Conservation (phyloP, 192 early-diverging fungal genomes). For the Linnemannia zychae region DNA sequence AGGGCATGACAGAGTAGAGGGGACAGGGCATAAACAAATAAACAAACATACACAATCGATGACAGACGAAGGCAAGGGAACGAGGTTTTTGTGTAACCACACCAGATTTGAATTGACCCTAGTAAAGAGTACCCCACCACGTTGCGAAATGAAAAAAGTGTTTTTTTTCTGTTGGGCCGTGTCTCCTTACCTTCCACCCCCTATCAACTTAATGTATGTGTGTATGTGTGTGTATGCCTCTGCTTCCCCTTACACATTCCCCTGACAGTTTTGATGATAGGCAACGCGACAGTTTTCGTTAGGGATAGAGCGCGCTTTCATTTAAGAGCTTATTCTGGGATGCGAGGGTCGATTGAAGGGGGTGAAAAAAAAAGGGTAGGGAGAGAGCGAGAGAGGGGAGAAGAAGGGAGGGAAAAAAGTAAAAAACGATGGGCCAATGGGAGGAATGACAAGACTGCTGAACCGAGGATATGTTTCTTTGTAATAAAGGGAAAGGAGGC, state of each 20-base stretch:
- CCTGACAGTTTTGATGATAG: neutral
- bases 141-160: slow-evolving; percentile 18
- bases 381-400: too few relatives aligned
- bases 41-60: slow-evolving; percentile 9
- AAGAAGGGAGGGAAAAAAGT: neutral
- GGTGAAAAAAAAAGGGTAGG: neutral
- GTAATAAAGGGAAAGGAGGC: neutral
- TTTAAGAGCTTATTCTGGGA: neutral
- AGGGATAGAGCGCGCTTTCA: neutral
- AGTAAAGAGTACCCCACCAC: slow-evolving; percentile 47
- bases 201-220: neutral
- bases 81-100: slow-evolving; percentile 40
- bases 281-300: neutral
- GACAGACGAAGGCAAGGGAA: slow-evolving; percentile 30
- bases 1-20: neutral
- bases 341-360: slow-evolving; percentile 4
- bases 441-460: neutral
- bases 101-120: slow-evolving; percentile 37
- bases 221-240: neutral
- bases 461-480: neutral
- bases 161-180: neutral
- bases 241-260: slow-evolving; percentile 1
- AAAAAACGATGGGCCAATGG: neutral
- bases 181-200: neutral
- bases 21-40: slow-evolving; percentile 2